phyloP scores from a whole-genome alignment of 2,329 filamentous ascomycete genomes.

The Colletotrichum noveboracense region DNA sequence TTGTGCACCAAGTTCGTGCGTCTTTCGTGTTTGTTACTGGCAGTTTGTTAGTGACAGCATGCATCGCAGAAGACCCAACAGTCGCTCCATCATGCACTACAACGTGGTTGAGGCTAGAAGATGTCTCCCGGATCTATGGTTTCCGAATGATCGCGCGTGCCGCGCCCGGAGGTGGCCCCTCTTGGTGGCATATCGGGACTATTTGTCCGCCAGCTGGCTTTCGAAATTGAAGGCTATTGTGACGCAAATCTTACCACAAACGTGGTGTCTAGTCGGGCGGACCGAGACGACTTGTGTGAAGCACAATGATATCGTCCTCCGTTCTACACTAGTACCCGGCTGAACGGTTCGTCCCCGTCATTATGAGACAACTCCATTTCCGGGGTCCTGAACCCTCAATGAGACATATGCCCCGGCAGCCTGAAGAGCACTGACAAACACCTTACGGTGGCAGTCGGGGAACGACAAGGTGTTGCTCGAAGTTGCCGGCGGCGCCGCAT shows the following conservation, averaged over 20 bases:
- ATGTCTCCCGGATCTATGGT: not conserved
- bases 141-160: not conserved
- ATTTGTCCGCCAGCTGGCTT: not conserved
- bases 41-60: not conserved
- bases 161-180: not conserved
- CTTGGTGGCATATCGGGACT: not conserved
- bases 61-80: not conserved
- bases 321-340: not conserved
- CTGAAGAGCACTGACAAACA: not conserved
- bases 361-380: conserved; percentile 1
- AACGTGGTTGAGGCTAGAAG: not conserved
- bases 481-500: not conserved
- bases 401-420: not conserved
- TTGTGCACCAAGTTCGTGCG: not conserved
- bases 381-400: not conserved
- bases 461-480: not conserved
- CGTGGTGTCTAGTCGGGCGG: not conserved
- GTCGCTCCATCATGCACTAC: not conserved
- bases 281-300: not conserved
- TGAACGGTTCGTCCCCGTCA: not conserved
- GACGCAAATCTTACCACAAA: not conserved
- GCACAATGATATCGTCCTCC: not conserved
- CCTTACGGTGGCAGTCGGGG: not conserved
- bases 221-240: not conserved
- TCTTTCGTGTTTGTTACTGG: not conserved